These are phyloP conservation scores for Massospora cicadina DNA, from an alignment of 371 early-diverging fungal species.

Conservation along the genomic window DNA sequence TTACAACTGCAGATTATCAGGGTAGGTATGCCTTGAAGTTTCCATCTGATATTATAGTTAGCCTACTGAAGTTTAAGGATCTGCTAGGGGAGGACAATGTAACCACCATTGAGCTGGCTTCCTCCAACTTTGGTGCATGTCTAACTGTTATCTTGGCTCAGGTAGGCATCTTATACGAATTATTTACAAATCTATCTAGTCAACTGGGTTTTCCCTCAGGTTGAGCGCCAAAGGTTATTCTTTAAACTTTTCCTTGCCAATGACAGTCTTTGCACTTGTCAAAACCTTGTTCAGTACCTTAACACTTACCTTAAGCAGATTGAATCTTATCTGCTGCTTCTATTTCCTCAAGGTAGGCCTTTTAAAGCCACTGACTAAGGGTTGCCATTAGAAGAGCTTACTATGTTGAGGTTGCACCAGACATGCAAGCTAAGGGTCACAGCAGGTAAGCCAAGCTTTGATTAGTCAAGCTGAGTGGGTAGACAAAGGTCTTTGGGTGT, in stretches of 20 bases:
- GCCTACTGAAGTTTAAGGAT: neutral
- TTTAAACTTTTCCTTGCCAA: neutral
- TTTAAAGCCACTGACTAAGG: too few relatives aligned
- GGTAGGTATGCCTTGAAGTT: too few relatives aligned
- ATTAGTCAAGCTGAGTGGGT: neutral
- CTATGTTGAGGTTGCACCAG: too few relatives aligned
- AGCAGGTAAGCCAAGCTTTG: too few relatives aligned
- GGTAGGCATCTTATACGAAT: neutral
- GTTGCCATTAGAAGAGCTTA: too few relatives aligned
- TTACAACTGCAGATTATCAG: too few relatives aligned
- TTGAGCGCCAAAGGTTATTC: neutral
- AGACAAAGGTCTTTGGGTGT: neutral
- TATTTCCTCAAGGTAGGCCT: slow-evolving; percentile 13
- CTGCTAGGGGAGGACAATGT: neutral
- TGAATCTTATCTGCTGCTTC: neutral
- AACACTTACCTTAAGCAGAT: neutral
- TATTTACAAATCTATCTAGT: neutral
- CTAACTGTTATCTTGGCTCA: neutral
- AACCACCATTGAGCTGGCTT: neutral
- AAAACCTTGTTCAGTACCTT: neutral
- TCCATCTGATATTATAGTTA: neutral
- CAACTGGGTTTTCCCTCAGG: neutral
- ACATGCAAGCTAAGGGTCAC: too few relatives aligned
- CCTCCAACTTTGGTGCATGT: neutral
- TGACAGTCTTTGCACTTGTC: neutral